Percentiles rank a stretch among this genome's conserved stretches.
These are phyloP conservation scores for Rhizopogon salebrosus DNA, from an alignment of 768 basidiomycete species.

Conservation along the genomic window DNA sequence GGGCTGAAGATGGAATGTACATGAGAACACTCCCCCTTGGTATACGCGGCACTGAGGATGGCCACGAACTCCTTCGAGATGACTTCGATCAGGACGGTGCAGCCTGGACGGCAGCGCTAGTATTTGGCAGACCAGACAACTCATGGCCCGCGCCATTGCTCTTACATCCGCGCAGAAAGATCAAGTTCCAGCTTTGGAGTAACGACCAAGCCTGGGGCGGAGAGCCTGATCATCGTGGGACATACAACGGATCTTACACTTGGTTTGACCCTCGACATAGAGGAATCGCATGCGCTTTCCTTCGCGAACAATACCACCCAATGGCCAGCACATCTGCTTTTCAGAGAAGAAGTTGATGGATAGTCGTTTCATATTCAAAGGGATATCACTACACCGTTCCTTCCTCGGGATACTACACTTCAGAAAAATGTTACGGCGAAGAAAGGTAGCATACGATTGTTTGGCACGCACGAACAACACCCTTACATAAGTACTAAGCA, in stretches of 20 bases:
- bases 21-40: neutral
- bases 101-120: neutral
- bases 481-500: too few relatives aligned
- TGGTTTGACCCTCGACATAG: too few relatives aligned
- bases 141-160: neutral
- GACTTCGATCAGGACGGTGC: neutral
- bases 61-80: neutral
- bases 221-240: neutral
- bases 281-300: neutral
- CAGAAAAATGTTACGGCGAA: neutral
- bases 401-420: neutral
- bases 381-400: neutral
- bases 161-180: too few relatives aligned
- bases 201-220: neutral
- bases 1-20: neutral
- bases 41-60: neutral
- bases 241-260: neutral
- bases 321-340: neutral
- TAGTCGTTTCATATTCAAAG: neutral
- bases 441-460: neutral
- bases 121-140: neutral
- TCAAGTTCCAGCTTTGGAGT: neutral
- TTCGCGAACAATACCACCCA: neutral
- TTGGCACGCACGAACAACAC: too few relatives aligned
- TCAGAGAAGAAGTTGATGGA: neutral